These are phyloP conservation scores for Melampsora americana DNA, from an alignment of 1,284 basidiomycete species.

Conservation along the genomic window DNA sequence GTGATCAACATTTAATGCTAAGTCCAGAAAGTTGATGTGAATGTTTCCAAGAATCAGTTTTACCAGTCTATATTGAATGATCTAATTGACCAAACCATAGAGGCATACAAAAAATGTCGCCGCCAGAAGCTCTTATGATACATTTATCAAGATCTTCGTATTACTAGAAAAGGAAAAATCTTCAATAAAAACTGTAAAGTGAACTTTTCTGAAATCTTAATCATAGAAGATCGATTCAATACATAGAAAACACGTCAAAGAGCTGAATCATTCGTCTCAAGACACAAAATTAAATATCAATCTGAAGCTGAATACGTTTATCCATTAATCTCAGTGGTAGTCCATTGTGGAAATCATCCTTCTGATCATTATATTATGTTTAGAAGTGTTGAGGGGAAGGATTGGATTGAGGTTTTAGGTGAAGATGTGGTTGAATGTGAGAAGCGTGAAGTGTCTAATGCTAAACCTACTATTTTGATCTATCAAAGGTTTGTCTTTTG, in stretches of 20 bases:
- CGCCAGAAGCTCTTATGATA: conserved; percentile 74
- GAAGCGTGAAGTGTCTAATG: conserved; percentile 68
- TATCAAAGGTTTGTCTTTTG: conserved; percentile 61
- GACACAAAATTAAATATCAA: neutral
- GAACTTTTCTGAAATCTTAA: conserved; percentile 77
- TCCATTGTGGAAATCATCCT: conserved; percentile 81
- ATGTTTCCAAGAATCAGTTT: conserved; percentile 73
- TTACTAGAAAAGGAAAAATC: conserved; percentile 66
- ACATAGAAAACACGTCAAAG: conserved; percentile 62
- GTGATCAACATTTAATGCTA: neutral
- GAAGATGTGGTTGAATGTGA: conserved; percentile 74
- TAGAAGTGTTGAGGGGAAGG: conserved; percentile 62
- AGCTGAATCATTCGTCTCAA: conserved; percentile 46
- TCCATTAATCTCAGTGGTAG: conserved; percentile 69
- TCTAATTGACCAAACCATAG: too few species aligned
- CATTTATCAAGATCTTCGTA: conserved; percentile 83
- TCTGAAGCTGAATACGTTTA: neutral
- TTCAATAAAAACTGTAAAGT: conserved; percentile 76
- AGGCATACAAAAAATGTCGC: conserved; percentile 57
- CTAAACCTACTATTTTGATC: conserved; percentile 80
- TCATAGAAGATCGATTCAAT: conserved; percentile 77
- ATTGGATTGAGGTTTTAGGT: conserved; percentile 81
- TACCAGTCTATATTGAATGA: neutral
- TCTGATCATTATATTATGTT: conserved; percentile 89
- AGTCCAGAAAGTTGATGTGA: neutral